These are phyloP conservation scores for Solanum virginianum DNA, from an alignment of 257 asterid genomes.

Conservation along the genomic window DNA sequence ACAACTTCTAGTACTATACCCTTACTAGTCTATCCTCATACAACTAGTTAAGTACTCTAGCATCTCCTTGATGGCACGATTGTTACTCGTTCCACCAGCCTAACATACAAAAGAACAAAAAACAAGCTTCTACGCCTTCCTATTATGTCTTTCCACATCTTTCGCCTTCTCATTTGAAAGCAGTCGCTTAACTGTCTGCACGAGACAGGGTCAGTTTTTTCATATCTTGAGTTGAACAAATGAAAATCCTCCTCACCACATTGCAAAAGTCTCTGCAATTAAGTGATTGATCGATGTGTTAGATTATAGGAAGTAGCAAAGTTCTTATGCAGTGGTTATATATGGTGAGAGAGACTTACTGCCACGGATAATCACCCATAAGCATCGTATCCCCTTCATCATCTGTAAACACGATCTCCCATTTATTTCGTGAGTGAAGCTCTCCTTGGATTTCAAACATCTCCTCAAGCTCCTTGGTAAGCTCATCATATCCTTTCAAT, in stretches of 20 bases:
- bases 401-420: slow-evolving; percentile 83
- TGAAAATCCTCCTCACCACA: slow-evolving; percentile 68
- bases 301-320: not conserved
- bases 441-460: slow-evolving; percentile 86
- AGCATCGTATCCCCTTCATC: slow-evolving; percentile 97
- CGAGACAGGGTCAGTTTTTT: slow-evolving; percentile 48
- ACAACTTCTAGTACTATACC: slow-evolving; percentile 22
- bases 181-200: slow-evolving; percentile 26
- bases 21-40: slow-evolving; percentile 2
- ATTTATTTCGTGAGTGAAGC: slow-evolving; percentile 50
- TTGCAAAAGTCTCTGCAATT: slow-evolving; percentile 63
- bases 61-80: not conserved
- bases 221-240: slow-evolving; percentile 65
- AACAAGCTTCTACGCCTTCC: not conserved
- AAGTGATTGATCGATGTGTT: not conserved
- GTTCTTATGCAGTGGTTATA: not conserved
- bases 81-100: not conserved
- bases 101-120: not conserved
- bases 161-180: not conserved
- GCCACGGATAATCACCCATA: slow-evolving; percentile 98
- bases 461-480: slow-evolving; percentile 65
- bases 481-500: slow-evolving; percentile 65
- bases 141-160: not conserved
- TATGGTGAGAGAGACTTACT: slow-evolving; percentile 34
- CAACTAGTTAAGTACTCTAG: slow-evolving; percentile 8